Base-by-base conservation (phyloP, 2,329 filamentous ascomycete genomes). In the Furcasterigmium furcatum region DNA sequence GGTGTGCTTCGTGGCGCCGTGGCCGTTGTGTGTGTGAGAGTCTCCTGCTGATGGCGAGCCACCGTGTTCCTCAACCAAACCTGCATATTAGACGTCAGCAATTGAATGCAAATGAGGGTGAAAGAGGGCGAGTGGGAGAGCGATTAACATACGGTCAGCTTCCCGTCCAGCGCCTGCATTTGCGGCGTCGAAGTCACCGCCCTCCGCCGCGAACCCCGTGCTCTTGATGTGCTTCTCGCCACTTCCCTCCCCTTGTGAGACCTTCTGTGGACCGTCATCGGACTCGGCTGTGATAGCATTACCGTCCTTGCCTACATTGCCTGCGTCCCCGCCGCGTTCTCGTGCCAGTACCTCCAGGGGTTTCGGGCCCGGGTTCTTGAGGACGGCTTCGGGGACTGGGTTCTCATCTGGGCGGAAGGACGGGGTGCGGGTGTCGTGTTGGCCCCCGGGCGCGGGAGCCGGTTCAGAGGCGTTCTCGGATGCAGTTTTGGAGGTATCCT, bases 101-200 rank as follows among this genome's bases (percentile, higher is more conserved):
- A n/a, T 4, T 24, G 14, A 27, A 22, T 21, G 19, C n/a, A 14
- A 1, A 8, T 29, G 13, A 19, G 13, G n/a, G 16, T 24, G 13
- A 39, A 16, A 30, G 2, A 7, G 5, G 19, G 19, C 14, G 5
- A 16, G 21, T 18, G 41, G 35, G 12, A 24, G 32, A 8, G 32
- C n/a, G n/a, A n/a, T 19, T 7, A 19, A 71, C 75, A 66, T 63
- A 84, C 85, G 76, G 53, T 85, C 82, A 49, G 84, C 84, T 61
- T 88, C 85, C 29, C 64, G 67, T 4, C 82, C 83, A 10, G 85
- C 85, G 10, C 84, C 84, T 0, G 82, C 76, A 48, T 76, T 76
- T 8, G 74, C 67, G 4, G 79, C 82, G 55, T 87, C 84, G 57
- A 87, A 86, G 54, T 87, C 73, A 6, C 84, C 84, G 1, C 84